Conservation (phyloP, 73 alveolate species). For the Stentor roeselii region DNA sequence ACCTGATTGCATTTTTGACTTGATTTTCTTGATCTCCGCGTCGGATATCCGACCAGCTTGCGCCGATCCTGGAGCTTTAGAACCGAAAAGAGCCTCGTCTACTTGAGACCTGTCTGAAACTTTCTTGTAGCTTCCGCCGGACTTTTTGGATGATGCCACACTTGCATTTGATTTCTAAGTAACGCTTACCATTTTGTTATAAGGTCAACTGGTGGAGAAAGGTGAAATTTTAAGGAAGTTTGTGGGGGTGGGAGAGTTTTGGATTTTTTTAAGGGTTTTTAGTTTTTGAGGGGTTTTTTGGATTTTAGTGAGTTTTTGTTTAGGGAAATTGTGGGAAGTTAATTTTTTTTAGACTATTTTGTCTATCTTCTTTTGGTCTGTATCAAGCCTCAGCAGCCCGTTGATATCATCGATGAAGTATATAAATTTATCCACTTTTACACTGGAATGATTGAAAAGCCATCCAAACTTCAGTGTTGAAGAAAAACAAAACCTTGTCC, state of each 20-base stretch:
- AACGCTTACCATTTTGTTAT: too few relatives aligned
- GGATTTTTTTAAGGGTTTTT: too few relatives aligned
- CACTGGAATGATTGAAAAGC: neutral
- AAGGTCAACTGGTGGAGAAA: too few relatives aligned
- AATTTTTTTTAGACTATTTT: too few relatives aligned
- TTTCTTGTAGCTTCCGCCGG: neutral
- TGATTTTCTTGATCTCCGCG: neutral
- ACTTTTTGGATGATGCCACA: neutral
- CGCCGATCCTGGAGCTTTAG: neutral
- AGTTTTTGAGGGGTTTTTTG: too few relatives aligned
- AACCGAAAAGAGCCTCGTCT: slow-evolving; percentile 9
- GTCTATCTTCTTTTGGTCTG: neutral
- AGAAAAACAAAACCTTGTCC: too few relatives aligned
- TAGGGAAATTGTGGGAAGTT: too few relatives aligned
- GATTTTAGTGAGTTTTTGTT: too few relatives aligned
- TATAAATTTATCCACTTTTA: neutral
- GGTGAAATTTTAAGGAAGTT: too few relatives aligned
- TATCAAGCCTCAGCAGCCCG: neutral
- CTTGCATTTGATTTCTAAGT: too few relatives aligned
- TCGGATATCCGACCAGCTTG: neutral
- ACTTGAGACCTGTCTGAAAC: neutral
- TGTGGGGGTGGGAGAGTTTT: too few relatives aligned
- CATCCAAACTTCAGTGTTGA: neutral
- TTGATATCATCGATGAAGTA: neutral
- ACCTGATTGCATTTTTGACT: neutral